These are phyloP conservation scores for Mortierella sp. DNA, from an alignment of 371 early-diverging fungal species.

Conservation along the genomic window DNA sequence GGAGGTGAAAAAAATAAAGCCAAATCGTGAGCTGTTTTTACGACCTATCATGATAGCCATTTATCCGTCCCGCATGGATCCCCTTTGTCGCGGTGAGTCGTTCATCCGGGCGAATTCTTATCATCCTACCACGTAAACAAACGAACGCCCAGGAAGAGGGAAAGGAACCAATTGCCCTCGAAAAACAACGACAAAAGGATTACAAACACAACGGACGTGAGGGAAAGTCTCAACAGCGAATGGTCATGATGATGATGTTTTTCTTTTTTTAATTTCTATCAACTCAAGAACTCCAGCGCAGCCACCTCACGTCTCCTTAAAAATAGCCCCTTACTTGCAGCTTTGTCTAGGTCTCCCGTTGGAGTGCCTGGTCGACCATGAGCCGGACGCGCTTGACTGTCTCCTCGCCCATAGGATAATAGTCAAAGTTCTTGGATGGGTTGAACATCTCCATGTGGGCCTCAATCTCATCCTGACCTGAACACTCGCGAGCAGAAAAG, in stretches of 20 bases:
- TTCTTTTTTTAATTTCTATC: too few species aligned
- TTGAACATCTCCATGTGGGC: slow-evolving; percentile 74
- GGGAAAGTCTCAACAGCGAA: not conserved
- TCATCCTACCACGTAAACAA: not conserved
- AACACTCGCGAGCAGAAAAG: slow-evolving; percentile 46
- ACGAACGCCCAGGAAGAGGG: not conserved
- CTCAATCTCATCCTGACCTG: slow-evolving; percentile 58
- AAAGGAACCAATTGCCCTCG: not conserved
- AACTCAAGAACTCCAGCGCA: not conserved
- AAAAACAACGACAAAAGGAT: not conserved
- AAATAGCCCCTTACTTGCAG: not conserved
- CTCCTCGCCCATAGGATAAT: slow-evolving; percentile 66
- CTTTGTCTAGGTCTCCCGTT: not conserved
- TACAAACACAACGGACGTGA: not conserved
- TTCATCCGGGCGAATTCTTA: not conserved
- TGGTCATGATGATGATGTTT: not conserved
- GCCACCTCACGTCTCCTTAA: not conserved
- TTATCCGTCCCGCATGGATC: slow-evolving; percentile 2
- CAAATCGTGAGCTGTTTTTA: not conserved
- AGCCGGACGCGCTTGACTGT: slow-evolving; percentile 59
- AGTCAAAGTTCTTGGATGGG: slow-evolving; percentile 62
- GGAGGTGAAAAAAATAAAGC: not conserved
- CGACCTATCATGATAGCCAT: not conserved
- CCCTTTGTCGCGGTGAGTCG: not conserved
- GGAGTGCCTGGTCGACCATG: slow-evolving; percentile 60